Percentiles rank a stretch among this genome's conserved stretches.
Evolutionary conservation across 306 rosid species (phyloP).

Genomic region (Acacia crassicarpa): DNA sequence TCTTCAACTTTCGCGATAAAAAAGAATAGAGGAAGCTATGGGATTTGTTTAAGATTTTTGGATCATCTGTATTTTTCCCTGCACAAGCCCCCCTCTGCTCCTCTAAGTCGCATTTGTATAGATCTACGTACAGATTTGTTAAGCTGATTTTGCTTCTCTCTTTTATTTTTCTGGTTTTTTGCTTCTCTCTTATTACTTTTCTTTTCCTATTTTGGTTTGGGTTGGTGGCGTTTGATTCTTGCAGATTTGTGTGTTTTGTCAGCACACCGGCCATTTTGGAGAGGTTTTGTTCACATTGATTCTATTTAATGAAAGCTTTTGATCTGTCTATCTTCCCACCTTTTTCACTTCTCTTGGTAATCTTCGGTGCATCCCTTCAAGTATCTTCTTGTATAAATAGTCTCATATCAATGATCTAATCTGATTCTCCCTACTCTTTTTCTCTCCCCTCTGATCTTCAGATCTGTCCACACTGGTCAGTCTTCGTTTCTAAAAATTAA

Average conservation of each 20-base stretch:
- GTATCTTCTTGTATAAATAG: not conserved
- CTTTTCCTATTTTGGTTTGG: not conserved
- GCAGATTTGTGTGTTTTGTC: constrained; percentile 71
- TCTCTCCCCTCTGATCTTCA: not conserved
- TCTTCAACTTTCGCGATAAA: too few relatives aligned
- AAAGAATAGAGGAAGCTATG: not conserved
- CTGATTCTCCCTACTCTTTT: not conserved
- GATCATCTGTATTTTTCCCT: not conserved
- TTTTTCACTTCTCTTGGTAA: not conserved
- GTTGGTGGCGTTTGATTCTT: not conserved
- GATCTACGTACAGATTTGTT: not conserved
- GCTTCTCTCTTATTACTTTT: not conserved
- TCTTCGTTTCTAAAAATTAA: not conserved
- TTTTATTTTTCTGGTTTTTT: not conserved
- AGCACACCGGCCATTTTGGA: constrained; percentile 72
- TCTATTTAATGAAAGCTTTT: too few relatives aligned
- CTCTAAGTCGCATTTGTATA: not conserved
- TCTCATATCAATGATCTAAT: not conserved
- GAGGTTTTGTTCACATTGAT: constrained; percentile 62
- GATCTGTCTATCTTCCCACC: too few relatives aligned
- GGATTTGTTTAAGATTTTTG: not conserved
- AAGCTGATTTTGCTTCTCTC: constrained; percentile 18
- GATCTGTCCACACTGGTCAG: constrained; percentile 27
- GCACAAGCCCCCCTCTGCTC: not conserved
- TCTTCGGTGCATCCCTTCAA: not conserved